phyloP scores from a whole-genome alignment of 176 grass and related monocot species.

The Oryza brachyantha region DNA sequence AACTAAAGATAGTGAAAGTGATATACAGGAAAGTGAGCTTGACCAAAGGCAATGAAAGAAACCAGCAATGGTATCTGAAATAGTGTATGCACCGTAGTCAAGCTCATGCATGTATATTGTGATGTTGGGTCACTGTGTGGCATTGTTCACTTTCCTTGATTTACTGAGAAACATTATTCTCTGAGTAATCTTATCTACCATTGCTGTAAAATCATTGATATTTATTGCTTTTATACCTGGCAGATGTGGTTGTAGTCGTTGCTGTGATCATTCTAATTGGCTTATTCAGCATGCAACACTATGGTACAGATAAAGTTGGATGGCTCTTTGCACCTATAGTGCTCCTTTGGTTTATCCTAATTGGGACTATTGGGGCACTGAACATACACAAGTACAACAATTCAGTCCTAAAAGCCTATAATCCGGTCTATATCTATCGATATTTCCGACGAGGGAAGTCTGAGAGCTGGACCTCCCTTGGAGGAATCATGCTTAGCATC shows the following conservation, averaged over 20 bases:
- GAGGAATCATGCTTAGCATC: constrained; percentile 89
- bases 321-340: constrained; percentile 87
- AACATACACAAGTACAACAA: constrained; percentile 74
- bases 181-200: background rate
- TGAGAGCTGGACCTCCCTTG: constrained; percentile 74
- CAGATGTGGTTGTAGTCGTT: constrained; percentile 72
- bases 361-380: constrained; percentile 58
- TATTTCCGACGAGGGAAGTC: constrained; percentile 53
- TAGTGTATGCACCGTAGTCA: background rate
- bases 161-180: background rate
- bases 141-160: constrained; percentile 9
- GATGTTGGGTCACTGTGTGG: constrained; percentile 9
- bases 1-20: background rate
- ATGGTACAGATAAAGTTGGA: constrained; percentile 79
- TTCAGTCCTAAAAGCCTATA: constrained; percentile 73
- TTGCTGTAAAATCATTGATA: constrained; percentile 22
- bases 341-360: constrained; percentile 78
- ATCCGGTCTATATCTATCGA: constrained; percentile 59
- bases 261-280: constrained; percentile 71
- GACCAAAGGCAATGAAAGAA: background rate
- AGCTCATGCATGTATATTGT: too few species aligned
- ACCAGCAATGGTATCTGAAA: background rate
- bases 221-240: constrained; percentile 24
- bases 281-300: constrained; percentile 87
- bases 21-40: background rate